Percentiles rank a stretch among this genome's conserved stretches.
These are phyloP conservation scores for Blepharisma stoltei DNA, from an alignment of 73 alveolate genomes.

Conservation along the genomic window DNA sequence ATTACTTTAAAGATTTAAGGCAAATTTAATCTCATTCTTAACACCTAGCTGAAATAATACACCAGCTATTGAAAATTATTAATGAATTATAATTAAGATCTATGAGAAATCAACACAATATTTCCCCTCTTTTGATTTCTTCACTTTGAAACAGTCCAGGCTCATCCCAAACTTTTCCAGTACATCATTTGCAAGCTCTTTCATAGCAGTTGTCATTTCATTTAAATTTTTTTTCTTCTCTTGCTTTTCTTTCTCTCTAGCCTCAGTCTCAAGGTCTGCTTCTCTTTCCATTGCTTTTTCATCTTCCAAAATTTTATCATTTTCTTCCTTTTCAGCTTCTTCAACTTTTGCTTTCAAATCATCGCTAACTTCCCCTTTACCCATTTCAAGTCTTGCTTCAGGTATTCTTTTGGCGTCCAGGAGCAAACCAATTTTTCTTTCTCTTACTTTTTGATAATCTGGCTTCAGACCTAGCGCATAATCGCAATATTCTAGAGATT, in stretches of 20 bases:
- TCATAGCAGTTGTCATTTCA: conserved; percentile 38
- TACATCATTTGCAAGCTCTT: conserved; percentile 47
- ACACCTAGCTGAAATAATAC: too few relatives aligned
- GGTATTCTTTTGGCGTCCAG: background rate
- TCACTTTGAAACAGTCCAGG: conserved; percentile 41
- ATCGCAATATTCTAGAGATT: conserved; percentile 35
- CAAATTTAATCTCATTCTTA: too few relatives aligned
- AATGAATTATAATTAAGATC: too few relatives aligned
- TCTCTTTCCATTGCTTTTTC: too few relatives aligned
- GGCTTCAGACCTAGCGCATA: conserved; percentile 45
- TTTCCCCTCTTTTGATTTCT: conserved; percentile 45
- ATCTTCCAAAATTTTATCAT: too few relatives aligned
- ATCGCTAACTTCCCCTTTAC: background rate
- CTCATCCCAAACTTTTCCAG: conserved; percentile 49
- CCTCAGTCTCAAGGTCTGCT: background rate
- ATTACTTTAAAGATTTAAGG: too few relatives aligned
- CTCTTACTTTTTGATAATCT: conserved; percentile 43
- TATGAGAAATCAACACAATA: conserved; percentile 38
- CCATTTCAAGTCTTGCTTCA: conserved; percentile 1
- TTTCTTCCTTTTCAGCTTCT: too few relatives aligned
- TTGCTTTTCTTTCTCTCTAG: conserved; percentile 30
- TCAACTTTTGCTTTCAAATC: conserved; percentile 14
- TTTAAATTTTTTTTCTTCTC: background rate
- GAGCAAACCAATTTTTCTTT: conserved; percentile 29
- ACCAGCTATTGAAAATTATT: too few relatives aligned